Conservation (phyloP, 495 filamentous ascomycete species). For the Penicillium diatomitis region DNA sequence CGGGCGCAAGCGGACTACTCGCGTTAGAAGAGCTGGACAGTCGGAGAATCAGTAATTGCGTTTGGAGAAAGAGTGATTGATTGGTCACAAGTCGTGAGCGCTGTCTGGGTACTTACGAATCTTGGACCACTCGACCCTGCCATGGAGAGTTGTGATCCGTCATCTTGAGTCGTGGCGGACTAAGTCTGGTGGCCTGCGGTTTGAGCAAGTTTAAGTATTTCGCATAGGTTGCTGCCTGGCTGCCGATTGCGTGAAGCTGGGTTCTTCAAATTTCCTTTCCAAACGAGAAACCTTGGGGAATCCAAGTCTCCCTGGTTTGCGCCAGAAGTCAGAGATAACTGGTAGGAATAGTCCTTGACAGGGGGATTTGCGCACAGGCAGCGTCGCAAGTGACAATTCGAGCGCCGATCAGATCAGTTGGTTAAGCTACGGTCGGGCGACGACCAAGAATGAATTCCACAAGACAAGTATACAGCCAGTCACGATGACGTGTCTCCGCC, state of each 20-base stretch:
- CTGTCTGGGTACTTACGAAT: slow-evolving; percentile 12
- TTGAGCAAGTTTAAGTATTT: slow-evolving; percentile 2
- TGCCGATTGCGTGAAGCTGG: not conserved
- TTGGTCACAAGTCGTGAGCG: too few species aligned
- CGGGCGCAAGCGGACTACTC: slow-evolving; percentile 25
- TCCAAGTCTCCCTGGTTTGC: too few species aligned
- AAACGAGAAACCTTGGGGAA: too few species aligned
- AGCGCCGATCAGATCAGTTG: slow-evolving; percentile 17
- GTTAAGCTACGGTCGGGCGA: slow-evolving; percentile 6
- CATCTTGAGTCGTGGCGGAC: slow-evolving; percentile 10
- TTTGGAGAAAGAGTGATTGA: not conserved
- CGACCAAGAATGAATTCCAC: slow-evolving; percentile 11
- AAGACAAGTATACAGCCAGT: slow-evolving; percentile 1
- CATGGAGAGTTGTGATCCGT: slow-evolving; percentile 12
- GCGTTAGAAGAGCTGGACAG: slow-evolving; percentile 12
- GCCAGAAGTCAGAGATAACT: too few species aligned
- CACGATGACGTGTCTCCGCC: slow-evolving; percentile 16
- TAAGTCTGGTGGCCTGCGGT: not conserved
- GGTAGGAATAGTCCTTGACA: too few species aligned
- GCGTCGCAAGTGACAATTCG: slow-evolving; percentile 9
- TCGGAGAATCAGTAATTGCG: not conserved
- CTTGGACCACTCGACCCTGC: slow-evolving; percentile 19
- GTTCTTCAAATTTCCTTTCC: not conserved
- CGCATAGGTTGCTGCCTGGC: slow-evolving; percentile 14
- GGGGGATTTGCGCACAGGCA: slow-evolving; percentile 11